Percentiles rank a stretch among this genome's conserved stretches.
These are phyloP conservation scores for Paecilomyces niveus DNA, from an alignment of 2,329 filamentous ascomycete species.

Conservation along the genomic window DNA sequence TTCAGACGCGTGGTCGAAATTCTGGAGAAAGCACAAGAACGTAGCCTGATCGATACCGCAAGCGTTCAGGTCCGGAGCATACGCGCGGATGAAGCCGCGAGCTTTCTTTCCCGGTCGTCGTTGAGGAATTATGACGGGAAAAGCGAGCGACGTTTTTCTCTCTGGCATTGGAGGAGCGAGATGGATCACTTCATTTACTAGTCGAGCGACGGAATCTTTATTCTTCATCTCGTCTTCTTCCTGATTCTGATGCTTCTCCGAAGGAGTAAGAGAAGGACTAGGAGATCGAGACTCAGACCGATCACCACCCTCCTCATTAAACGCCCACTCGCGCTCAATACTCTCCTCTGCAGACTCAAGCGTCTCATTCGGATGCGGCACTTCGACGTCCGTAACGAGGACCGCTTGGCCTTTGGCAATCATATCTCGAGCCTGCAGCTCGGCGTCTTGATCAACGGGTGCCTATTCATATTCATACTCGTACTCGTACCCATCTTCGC, in stretches of 20 bases:
- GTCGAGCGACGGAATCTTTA: neutral
- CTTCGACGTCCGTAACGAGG: neutral
- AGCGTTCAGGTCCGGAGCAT: slow-evolving; percentile 41
- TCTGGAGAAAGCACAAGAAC: slow-evolving; percentile 44
- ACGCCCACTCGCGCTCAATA: neutral
- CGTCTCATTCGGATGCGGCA: neutral
- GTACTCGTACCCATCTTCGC: too few species aligned
- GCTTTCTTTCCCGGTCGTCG: slow-evolving; percentile 42
- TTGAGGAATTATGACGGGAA: slow-evolving; percentile 47
- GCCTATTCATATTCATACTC: neutral
- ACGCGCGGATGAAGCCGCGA: slow-evolving; percentile 47
- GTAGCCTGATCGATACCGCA: slow-evolving; percentile 42
- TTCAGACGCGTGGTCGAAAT: slow-evolving; percentile 27
- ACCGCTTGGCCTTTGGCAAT: neutral
- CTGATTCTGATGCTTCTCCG: neutral
- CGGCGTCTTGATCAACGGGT: neutral
- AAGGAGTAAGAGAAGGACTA: neutral
- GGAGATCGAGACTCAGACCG: too few species aligned
- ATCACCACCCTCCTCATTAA: neutral
- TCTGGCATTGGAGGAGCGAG: neutral
- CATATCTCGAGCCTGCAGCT: neutral
- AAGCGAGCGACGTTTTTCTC: neutral
- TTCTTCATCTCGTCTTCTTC: neutral
- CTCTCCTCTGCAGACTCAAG: neutral
- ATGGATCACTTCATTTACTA: neutral